phyloP scores from a whole-genome alignment of 2,329 filamentous ascomycete species.

The Chrysoporthe deuterocubensis region DNA sequence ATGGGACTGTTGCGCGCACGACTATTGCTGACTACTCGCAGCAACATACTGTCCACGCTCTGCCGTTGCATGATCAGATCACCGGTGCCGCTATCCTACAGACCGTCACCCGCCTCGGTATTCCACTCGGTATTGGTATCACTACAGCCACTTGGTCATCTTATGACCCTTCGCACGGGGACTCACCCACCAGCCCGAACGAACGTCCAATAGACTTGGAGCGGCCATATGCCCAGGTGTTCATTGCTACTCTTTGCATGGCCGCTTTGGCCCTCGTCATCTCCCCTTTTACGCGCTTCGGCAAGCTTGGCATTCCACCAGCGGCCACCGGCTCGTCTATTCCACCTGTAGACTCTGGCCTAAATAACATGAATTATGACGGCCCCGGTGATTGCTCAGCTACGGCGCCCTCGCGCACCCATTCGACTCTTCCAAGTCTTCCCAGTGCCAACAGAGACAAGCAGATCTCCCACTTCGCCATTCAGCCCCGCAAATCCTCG shows the following conservation, averaged over 20 bases:
- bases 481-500: slow-evolving; percentile 16
- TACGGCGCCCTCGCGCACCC: neutral
- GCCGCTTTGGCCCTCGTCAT: slow-evolving; percentile 1
- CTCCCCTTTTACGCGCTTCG: slow-evolving; percentile 4
- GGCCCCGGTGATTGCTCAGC: neutral
- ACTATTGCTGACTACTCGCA: slow-evolving; percentile 3
- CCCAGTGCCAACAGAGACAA: neutral
- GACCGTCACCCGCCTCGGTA: slow-evolving; percentile 4
- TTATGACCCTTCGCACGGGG: neutral
- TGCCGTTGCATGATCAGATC: slow-evolving; percentile 2
- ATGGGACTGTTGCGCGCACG: neutral
- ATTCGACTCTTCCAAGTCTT: neutral
- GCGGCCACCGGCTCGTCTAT: neutral
- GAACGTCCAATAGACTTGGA: neutral
- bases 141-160: slow-evolving; percentile 17
- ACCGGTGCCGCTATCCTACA: slow-evolving; percentile 5
- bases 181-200: neutral
- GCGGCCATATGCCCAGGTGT: neutral
- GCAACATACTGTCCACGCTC: neutral
- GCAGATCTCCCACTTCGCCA: neutral
- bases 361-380: slow-evolving; percentile 6
- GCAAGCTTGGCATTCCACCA: slow-evolving; percentile 10
- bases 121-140: slow-evolving; percentile 11
- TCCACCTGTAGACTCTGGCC: neutral
- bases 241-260: slow-evolving; percentile 4